These are phyloP conservation scores for Neoascochyta sp. DNA, from an alignment of 2,329 filamentous ascomycete genomes.

Conservation along the genomic window DNA sequence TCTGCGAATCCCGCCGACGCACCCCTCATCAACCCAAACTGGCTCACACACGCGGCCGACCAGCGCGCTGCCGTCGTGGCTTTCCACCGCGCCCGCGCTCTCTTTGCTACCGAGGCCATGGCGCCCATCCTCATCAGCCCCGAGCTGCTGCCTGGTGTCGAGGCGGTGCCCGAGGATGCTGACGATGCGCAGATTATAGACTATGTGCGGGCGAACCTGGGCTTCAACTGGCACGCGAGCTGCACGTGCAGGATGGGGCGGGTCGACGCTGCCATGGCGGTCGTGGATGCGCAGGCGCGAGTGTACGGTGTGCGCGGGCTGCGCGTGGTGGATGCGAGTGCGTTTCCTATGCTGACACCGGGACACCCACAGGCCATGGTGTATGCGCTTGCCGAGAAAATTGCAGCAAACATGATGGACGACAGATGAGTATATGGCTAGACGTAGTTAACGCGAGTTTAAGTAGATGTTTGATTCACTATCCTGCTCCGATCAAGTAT, in stretches of 20 bases:
- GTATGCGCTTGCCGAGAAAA: constrained; percentile 30
- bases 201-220: constrained; percentile 8
- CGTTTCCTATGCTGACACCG: constrained; percentile 34
- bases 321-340: constrained; percentile 34
- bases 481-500: too few species aligned
- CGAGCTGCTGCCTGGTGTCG: constrained; percentile 23
- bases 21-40: constrained; percentile 36
- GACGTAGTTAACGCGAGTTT: too few species aligned
- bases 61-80: constrained; percentile 29
- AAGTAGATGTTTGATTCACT: too few species aligned
- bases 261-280: constrained; percentile 26
- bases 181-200: constrained; percentile 22
- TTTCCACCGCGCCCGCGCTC: constrained; percentile 31
- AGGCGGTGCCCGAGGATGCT: constrained; percentile 1
- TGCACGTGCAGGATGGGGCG: constrained; percentile 31
- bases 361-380: constrained; percentile 32
- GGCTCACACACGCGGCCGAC: constrained; percentile 34
- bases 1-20: constrained; percentile 19
- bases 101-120: constrained; percentile 10
- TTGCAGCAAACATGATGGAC: constrained; percentile 27
- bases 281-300: constrained; percentile 32
- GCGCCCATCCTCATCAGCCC: constrained; percentile 10
- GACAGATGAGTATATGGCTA: too few species aligned
- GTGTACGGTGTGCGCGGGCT: constrained; percentile 33
- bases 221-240: constrained; percentile 20